Base-by-base conservation (phyloP, 345 rosid genomes). In the Moringa oleifera region DNA sequence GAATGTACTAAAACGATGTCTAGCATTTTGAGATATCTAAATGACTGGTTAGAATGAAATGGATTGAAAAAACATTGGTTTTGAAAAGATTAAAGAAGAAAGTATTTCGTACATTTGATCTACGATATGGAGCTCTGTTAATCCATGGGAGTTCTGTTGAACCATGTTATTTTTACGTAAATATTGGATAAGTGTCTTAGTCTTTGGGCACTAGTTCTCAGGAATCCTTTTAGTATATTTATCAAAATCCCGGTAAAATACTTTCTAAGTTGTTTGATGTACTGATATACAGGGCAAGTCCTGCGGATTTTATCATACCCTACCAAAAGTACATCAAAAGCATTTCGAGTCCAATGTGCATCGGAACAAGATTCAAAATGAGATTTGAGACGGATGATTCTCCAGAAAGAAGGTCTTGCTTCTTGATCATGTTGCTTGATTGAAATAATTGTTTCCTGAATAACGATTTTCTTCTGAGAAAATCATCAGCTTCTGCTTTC, bases 361-460 rank as follows among this genome's bases (percentile, higher is more conserved):
- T 74, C 0, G 96, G 96, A 19, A 81, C 89, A 64, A 82, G 96
- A 71, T 89, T 92, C 79, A 87, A 78, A 66, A 84, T 82, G 95
- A 81, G 86, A 69, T 77, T 83, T 65, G 93, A 85, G 50, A 82
- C 75, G 88, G 96, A 89, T 7, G 98, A 92, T 50, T 78, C 87
- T 24, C 89, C 96, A 5, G 98, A 87, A 65, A 84, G 90, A 73
- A 85, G 95, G 96, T 92, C 37, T 62, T 66, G 53, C 47, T 41
- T 41, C 47, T 7, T 41, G 17, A 15, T 53, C 25, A 49, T 19
- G 12, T 28, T 25, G 16, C 50, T 53, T 59, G 63, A 51, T 51
- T 41, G 13, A 4, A 51, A 18, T 59, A 17, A 55, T 50, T 21
- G 0, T 61, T 51, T 53, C 21, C 20, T 20, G 60, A 20, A 45